Conservation (phyloP, 208 protist species). For the Blastocrithidia nonstop region DNA sequence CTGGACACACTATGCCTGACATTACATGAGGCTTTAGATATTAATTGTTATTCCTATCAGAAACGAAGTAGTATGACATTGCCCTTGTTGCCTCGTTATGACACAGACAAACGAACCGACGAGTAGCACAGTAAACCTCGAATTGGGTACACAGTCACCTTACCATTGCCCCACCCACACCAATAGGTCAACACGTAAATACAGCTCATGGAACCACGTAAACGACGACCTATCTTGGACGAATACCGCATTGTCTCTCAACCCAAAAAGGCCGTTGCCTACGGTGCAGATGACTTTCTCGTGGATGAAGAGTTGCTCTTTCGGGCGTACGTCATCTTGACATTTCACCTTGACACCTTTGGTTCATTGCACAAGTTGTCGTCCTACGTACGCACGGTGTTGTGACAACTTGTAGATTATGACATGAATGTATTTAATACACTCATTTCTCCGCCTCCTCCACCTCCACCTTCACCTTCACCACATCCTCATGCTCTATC, state of each 20-base stretch:
- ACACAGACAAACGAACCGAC: conserved; percentile 45
- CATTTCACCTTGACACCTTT: conserved; percentile 43
- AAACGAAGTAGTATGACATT: conserved; percentile 19
- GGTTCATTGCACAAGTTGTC: conserved; percentile 50
- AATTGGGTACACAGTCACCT: conserved; percentile 27
- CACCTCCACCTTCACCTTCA: too few relatives aligned
- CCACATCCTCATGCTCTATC: too few relatives aligned
- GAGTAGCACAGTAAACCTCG: conserved; percentile 36
- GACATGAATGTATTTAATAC: conserved; percentile 29
- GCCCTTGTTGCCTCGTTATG: conserved; percentile 37
- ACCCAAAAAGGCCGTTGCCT: conserved; percentile 60
- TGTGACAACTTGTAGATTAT: conserved; percentile 58
- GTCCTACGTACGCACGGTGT: conserved; percentile 43
- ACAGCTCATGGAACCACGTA: conserved; percentile 61
- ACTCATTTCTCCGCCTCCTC: conserved; percentile 31
- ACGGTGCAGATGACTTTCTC: conserved; percentile 65
- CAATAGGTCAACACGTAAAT: conserved; percentile 60
- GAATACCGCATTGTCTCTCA: conserved; percentile 77
- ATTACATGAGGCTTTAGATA: conserved; percentile 16
- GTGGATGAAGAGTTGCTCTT: conserved; percentile 74
- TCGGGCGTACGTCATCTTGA: conserved; percentile 47
- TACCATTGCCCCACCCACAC: conserved; percentile 37
- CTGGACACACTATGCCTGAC: conserved; percentile 14
- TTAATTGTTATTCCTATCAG: conserved; percentile 61
- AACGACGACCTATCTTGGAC: conserved; percentile 45